Percentiles rank a stretch among this genome's conserved stretches.
phyloP scores from a whole-genome alignment of 305 asterid genomes.

The Nicotiana rustica region DNA sequence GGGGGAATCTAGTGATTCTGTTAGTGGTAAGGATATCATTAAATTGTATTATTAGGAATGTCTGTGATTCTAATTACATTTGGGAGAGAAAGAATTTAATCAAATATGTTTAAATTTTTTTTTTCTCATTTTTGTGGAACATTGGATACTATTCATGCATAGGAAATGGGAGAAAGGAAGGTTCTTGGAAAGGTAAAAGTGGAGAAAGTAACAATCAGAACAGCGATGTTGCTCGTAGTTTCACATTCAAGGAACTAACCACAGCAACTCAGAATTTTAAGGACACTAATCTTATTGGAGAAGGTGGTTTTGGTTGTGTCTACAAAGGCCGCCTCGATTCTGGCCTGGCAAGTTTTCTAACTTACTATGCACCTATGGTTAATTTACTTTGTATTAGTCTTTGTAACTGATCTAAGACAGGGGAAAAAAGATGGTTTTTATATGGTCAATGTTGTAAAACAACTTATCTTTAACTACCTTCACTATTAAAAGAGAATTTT shows the following conservation, averaged over 20 bases:
- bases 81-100: slow-evolving; percentile 5
- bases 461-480: neutral
- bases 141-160: neutral
- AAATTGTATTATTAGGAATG: neutral
- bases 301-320: slow-evolving; percentile 92
- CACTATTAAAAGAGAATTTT: neutral
- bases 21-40: slow-evolving; percentile 40
- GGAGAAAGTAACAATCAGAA: slow-evolving; percentile 47
- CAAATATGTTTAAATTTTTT: neutral
- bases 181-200: slow-evolving; percentile 42
- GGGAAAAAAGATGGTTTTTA: neutral
- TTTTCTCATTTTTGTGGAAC: neutral
- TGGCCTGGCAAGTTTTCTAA: slow-evolving; percentile 54
- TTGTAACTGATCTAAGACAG: neutral
- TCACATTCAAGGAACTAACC: slow-evolving; percentile 81
- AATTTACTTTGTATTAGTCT: neutral
- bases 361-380: neutral
- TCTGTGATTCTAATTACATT: neutral
- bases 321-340: slow-evolving; percentile 76
- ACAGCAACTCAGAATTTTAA: slow-evolving; percentile 75
- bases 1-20: slow-evolving; percentile 48
- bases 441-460: neutral
- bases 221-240: slow-evolving; percentile 64
- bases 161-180: slow-evolving; percentile 39
- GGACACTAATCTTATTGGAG: slow-evolving; percentile 84